A percentile compares a stretch with the other conserved stretches of the same genome.
Conservation (phyloP, 495 filamentous ascomycete genomes). For the Aspergillus egyptiacus region DNA sequence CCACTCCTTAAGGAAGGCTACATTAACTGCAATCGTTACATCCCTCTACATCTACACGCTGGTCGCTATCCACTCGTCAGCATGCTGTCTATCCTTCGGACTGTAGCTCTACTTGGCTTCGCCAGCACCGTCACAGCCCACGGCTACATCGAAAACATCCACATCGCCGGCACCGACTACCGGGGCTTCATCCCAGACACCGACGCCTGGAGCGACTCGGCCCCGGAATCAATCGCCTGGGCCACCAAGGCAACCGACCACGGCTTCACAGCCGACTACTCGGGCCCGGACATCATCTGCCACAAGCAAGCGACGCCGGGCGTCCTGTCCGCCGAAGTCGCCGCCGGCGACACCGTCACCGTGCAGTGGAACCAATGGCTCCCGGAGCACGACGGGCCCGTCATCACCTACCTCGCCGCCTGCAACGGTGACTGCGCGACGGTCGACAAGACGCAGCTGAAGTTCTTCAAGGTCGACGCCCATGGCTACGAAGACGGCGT, state of each 20-base stretch:
- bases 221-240: constrained; percentile 42
- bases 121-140: neutral
- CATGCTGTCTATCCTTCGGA: no score
- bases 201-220: constrained; percentile 25
- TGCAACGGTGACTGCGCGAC: constrained; percentile 54
- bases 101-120: neutral
- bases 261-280: constrained; percentile 43
- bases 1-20: neutral
- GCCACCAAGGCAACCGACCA: constrained; percentile 40
- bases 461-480: constrained; percentile 61
- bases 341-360: constrained; percentile 36
- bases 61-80: neutral
- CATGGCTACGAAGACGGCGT: constrained; percentile 44
- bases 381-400: constrained; percentile 24
- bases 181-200: constrained; percentile 36
- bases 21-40: neutral
- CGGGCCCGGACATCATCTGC: constrained; percentile 46
- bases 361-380: constrained; percentile 35
- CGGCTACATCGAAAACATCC: neutral
- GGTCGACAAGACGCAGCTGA: constrained; percentile 47
- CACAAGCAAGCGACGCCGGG: constrained; percentile 36
- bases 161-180: neutral
- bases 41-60: neutral
- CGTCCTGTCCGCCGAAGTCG: constrained; percentile 32
- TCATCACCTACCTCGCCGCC: constrained; percentile 59